Conservation (phyloP, 2,329 filamentous ascomycete species). For the Fusarium equiseti region DNA sequence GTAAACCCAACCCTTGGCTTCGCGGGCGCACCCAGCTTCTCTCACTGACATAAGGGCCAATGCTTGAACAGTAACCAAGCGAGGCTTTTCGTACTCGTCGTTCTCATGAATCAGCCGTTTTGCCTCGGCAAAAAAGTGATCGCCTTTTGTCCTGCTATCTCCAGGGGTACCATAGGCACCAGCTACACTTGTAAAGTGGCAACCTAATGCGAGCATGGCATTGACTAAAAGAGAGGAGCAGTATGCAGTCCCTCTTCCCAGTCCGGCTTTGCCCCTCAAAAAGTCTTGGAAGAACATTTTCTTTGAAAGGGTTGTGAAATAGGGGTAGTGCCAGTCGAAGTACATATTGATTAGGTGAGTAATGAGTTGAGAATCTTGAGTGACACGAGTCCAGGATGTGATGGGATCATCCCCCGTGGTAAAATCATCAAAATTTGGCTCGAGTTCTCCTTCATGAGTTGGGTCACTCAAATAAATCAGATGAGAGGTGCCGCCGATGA, state of each 20-base stretch:
- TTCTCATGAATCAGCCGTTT: constrained; percentile 91
- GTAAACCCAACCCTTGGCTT: constrained; percentile 98
- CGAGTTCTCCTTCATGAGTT: constrained; percentile 53
- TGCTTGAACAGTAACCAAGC: constrained; percentile 91
- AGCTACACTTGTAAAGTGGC: constrained; percentile 86
- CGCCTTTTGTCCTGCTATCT: constrained; percentile 87
- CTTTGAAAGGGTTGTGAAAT: constrained; percentile 92
- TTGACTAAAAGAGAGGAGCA: constrained; percentile 94
- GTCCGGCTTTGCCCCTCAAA: constrained; percentile 72
- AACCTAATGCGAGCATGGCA: constrained; percentile 91
- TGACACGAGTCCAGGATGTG: constrained; percentile 89
- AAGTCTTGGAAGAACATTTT: constrained; percentile 90
- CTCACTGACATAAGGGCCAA: constrained; percentile 95
- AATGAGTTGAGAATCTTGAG: constrained; percentile 81
- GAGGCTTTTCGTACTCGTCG: constrained; percentile 91
- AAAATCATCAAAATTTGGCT: constrained; percentile 61
- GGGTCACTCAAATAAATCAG: constrained; percentile 80
- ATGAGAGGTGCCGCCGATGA: constrained; percentile 94
- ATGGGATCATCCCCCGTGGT: constrained; percentile 74
- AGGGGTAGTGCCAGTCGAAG: constrained; percentile 97
- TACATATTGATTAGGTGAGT: constrained; percentile 96
- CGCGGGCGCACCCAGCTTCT: constrained; percentile 92
- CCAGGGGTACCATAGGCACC: constrained; percentile 78
- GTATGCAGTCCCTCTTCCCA: constrained; percentile 73
- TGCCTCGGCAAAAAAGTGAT: constrained; percentile 95